Percentiles rank a stretch among this genome's conserved stretches.
Conservation (phyloP, 108 stramenopile species). For the Nitzschia palea region DNA sequence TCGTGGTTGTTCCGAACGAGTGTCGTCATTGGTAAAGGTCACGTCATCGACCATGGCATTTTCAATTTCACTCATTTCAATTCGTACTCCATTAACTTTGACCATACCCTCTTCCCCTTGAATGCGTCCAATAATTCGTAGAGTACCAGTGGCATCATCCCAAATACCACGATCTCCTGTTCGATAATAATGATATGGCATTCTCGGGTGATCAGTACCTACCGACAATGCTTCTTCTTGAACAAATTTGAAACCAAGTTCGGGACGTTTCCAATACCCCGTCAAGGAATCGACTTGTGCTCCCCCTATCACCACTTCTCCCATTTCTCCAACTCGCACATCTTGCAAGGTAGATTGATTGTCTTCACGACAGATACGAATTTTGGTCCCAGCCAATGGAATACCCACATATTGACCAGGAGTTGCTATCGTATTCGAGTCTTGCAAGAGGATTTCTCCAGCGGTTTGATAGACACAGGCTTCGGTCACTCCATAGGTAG, state of each 20-base stretch:
- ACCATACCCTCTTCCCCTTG: conserved; percentile 79
- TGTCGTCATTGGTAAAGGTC: no score
- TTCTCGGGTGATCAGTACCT: neutral
- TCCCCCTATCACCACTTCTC: conserved; percentile 77
- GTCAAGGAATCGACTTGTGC: conserved; percentile 60
- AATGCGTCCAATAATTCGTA: conserved; percentile 73
- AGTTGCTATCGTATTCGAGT: neutral
- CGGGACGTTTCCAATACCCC: conserved; percentile 63
- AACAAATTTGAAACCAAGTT: conserved; percentile 56
- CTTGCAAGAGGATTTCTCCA: conserved; percentile 52
- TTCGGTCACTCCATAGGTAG: conserved; percentile 88
- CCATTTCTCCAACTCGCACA: conserved; percentile 38
- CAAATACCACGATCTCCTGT: conserved; percentile 80
- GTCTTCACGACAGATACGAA: conserved; percentile 50
- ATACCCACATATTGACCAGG: conserved; percentile 57
- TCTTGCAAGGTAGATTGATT: conserved; percentile 40
- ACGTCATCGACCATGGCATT: conserved; percentile 49
- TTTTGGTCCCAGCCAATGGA: conserved; percentile 52
- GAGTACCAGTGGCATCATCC: conserved; percentile 28
- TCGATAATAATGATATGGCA: conserved; percentile 45
- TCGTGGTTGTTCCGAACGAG: neutral
- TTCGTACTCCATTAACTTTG: conserved; percentile 79
- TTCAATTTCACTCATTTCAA: conserved; percentile 85
- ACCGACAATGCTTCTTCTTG: neutral
- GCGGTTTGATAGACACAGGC: conserved; percentile 88